Percentiles rank a stretch among this genome's conserved stretches.
Evolutionary conservation across 495 filamentous ascomycete species (phyloP).

Genomic region (Friedmanniomyces simplex): DNA sequence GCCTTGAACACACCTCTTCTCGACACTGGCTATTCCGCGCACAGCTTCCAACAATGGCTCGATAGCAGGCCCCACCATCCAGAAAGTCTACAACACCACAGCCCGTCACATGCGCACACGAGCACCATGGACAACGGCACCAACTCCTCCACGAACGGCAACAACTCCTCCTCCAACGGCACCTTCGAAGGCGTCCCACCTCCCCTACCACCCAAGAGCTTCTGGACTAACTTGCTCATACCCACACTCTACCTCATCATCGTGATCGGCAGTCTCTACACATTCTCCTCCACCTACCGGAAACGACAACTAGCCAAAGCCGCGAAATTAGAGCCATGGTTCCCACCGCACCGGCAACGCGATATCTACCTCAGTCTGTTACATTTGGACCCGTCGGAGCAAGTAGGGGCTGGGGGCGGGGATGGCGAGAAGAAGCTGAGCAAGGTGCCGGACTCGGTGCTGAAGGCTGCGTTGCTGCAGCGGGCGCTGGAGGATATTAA

Average conservation of each 20-base stretch:
- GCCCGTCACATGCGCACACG: background rate
- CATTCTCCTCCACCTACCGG: slow-evolving; percentile 85
- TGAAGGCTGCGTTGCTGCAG: slow-evolving; percentile 83
- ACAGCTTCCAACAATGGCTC: background rate
- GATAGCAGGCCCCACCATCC: background rate
- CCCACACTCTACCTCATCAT: slow-evolving; percentile 81
- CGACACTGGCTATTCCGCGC: background rate
- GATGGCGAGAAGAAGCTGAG: slow-evolving; percentile 54
- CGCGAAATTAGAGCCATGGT: slow-evolving; percentile 82
- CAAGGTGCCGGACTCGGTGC: slow-evolving; percentile 69
- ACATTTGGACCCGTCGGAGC: slow-evolving; percentile 56
- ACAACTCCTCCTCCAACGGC: slow-evolving; percentile 4
- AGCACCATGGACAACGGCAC: slow-evolving; percentile 18
- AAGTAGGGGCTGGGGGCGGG: slow-evolving; percentile 23
- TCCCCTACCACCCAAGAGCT: slow-evolving; percentile 5
- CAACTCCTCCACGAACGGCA: slow-evolving; percentile 3
- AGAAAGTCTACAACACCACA: background rate
- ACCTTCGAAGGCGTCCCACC: slow-evolving; percentile 13
- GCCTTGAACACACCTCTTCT: background rate
- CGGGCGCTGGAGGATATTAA: slow-evolving; percentile 86
- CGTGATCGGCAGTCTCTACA: slow-evolving; percentile 75
- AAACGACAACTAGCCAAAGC: slow-evolving; percentile 82
- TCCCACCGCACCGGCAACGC: slow-evolving; percentile 75
- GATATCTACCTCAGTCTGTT: slow-evolving; percentile 90
- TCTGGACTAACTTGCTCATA: slow-evolving; percentile 66